These are phyloP conservation scores for Fragaria nilgerrensis DNA, from an alignment of 306 rosid genomes.

Conservation along the genomic window DNA sequence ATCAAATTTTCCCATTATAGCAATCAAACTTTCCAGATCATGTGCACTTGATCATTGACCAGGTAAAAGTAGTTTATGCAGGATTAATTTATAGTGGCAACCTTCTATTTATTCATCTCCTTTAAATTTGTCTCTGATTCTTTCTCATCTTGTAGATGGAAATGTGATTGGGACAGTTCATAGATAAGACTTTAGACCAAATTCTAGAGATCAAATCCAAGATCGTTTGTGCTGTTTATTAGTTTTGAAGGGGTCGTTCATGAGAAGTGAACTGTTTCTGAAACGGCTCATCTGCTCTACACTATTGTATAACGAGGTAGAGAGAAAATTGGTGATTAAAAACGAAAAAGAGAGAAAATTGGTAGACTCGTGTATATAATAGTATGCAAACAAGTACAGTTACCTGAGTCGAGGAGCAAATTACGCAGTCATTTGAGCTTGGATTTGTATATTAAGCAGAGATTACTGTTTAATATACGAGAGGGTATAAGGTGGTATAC, in stretches of 20 bases:
- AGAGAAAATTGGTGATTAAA: not conserved
- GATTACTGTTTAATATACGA: not conserved
- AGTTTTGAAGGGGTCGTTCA: not conserved
- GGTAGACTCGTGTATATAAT: not conserved
- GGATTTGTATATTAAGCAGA: conserved; percentile 3
- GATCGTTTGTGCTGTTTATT: not conserved
- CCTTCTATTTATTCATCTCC: not conserved
- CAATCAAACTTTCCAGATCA: not conserved
- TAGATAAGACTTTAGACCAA: not conserved
- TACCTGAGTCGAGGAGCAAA: conserved; percentile 4
- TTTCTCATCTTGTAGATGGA: not conserved
- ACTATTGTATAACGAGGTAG: not conserved
- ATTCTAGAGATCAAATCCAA: not conserved
- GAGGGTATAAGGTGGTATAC: not conserved
- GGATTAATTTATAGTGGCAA: not conserved
- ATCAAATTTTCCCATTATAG: not conserved
- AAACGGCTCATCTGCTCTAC: not conserved
- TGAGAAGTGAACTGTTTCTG: not conserved
- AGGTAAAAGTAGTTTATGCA: not conserved
- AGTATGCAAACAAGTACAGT: not conserved
- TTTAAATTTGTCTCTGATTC: not conserved
- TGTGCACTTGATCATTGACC: conserved; percentile 9
- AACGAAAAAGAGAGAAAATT: not conserved
- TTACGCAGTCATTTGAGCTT: conserved; percentile 19
- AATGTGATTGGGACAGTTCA: not conserved